Conservation (phyloP, 2,329 filamentous ascomycete species). For the Curvularia spicifera region DNA sequence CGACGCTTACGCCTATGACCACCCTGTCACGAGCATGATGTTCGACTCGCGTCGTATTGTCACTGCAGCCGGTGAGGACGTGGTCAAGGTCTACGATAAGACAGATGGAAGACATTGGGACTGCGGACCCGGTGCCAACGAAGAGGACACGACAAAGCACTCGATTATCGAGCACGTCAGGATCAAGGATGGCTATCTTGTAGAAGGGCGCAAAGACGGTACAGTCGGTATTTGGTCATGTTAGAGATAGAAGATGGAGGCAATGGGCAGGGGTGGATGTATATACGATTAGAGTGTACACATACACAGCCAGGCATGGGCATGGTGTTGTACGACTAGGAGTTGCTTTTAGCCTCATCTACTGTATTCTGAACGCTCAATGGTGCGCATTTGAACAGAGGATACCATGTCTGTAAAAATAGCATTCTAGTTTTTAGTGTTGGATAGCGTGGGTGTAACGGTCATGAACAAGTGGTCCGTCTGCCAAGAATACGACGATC, state of each 20-base stretch:
- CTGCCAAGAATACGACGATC: neutral
- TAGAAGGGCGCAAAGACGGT: constrained; percentile 88
- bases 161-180: constrained; percentile 77
- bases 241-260: constrained; percentile 18
- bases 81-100: constrained; percentile 98
- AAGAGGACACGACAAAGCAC: constrained; percentile 65
- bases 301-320: constrained; percentile 21
- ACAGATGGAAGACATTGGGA: constrained; percentile 95
- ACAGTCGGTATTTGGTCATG: constrained; percentile 82
- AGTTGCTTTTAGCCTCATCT: constrained; percentile 1
- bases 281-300: constrained; percentile 19
- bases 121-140: constrained; percentile 80
- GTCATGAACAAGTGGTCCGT: neutral
- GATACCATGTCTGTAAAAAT: neutral
- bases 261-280: constrained; percentile 11
- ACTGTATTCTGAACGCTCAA: neutral
- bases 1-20: constrained; percentile 95
- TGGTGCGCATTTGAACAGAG: neutral
- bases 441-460: neutral
- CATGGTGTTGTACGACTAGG: constrained; percentile 20
- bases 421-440: neutral
- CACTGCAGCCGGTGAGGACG: constrained; percentile 85
- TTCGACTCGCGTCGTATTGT: constrained; percentile 92
- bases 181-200: constrained; percentile 90
- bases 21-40: constrained; percentile 93